Evolutionary conservation across 352 stramenopile genomes (phyloP), one percentile per base, ranked within the genome.

Genomic region (Blastocystis sp.): DNA sequence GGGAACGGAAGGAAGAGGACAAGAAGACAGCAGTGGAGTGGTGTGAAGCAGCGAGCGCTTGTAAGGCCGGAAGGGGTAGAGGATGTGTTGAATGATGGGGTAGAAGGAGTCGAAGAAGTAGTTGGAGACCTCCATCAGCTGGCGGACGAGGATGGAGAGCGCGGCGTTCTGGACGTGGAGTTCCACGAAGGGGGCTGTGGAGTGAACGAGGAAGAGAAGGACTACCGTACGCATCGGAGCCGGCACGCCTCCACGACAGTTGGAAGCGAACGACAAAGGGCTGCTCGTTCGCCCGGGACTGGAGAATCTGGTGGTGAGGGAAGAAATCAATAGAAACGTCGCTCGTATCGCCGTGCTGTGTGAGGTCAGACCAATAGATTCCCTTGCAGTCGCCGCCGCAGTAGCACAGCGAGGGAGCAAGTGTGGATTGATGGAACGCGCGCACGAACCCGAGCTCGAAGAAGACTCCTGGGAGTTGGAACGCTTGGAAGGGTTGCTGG

Each of bases 91-190:
- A 31, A 85, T 66, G 3, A 63, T 33, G 13, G 74, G 74, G 45
- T 85, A 85, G 35, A 85, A 66, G 31, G 74, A 85, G 26, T 29
- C 35, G 60, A 85, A 85, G n/a, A 85, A 67, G 24, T 63, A 85
- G 41, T 85, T 85, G n/a, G 50, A 31, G 41, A 85, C 39, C 55
- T 85, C 74, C 13, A 85, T 10, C 13, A 85, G 59, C 50, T 85
- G 74, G 3, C 74, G 74, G n/a, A 85, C 74, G 35, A 37, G 24
- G 2, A 85, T 10, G 13, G 31, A 59, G 21, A 85, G 66, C 26
- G 12, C 74, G 19, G 24, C 51, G 41, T 85, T 85, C 13, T 31
- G n/a, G 16, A 67, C 55, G 0, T 51, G 12, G 3, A 85, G 10
- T 26, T 85, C 74, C 31, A 85, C 60, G 10, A 85, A 62, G 61